These are phyloP conservation scores for Puccinia horiana DNA, from an alignment of 1,284 basidiomycete species.

Conservation along the genomic window DNA sequence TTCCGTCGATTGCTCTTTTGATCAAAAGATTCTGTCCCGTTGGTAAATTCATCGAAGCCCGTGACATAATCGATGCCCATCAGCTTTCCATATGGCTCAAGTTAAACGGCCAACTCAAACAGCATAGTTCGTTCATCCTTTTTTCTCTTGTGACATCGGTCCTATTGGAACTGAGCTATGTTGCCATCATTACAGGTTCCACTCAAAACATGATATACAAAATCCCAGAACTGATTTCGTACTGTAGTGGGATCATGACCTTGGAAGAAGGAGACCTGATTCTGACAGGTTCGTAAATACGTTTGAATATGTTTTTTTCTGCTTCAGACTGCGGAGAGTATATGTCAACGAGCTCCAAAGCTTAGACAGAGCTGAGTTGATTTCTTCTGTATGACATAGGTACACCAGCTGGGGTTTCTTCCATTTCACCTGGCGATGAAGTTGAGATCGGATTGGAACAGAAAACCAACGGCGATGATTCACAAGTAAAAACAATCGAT, in stretches of 20 bases:
- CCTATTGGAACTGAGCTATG: not conserved
- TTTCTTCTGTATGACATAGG: slow-evolving; percentile 24
- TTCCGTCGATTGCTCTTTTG: not conserved
- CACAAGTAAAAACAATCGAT: not conserved
- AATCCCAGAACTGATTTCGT: slow-evolving; percentile 35
- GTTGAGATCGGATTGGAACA: slow-evolving; percentile 40
- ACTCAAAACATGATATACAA: slow-evolving; percentile 44
- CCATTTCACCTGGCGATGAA: slow-evolving; percentile 31
- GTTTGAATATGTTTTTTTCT: not conserved
- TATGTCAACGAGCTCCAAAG: not conserved
- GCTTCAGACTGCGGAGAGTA: not conserved
- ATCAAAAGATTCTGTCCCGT: slow-evolving; percentile 33
- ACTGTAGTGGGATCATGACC: slow-evolving; percentile 45
- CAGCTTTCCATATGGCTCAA: slow-evolving; percentile 36
- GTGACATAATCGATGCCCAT: slow-evolving; percentile 20
- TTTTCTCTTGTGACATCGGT: not conserved
- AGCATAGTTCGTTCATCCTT: not conserved
- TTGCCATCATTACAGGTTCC: not conserved
- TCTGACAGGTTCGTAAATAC: slow-evolving; percentile 24
- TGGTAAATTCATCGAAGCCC: slow-evolving; percentile 32
- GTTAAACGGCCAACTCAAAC: slow-evolving; percentile 35
- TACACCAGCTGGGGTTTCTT: slow-evolving; percentile 34
- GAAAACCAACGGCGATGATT: not conserved
- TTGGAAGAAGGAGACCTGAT: slow-evolving; percentile 44
- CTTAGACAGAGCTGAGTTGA: too few relatives aligned